Percentiles rank a stretch among this genome's conserved stretches.
Conservation (phyloP, 1,284 basidiomycete genomes). For the Coniferiporia weirii region DNA sequence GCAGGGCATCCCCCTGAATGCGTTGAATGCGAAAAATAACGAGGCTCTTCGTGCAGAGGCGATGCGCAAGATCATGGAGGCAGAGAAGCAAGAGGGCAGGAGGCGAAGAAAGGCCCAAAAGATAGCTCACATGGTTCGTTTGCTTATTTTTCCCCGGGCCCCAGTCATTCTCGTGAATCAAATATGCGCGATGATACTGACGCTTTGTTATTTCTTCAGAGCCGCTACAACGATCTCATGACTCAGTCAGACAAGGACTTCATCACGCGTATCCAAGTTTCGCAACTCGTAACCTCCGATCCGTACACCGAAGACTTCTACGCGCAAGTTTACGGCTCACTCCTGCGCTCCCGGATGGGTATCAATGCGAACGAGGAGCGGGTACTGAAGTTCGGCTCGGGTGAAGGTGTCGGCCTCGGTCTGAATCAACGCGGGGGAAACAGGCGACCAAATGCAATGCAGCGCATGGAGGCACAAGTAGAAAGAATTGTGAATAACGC, state of each 20-base stretch:
- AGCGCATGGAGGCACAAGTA: slow-evolving; percentile 95
- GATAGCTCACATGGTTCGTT: slow-evolving; percentile 76
- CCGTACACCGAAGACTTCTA: slow-evolving; percentile 99
- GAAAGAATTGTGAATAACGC: slow-evolving; percentile 94
- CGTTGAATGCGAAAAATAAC: slow-evolving; percentile 49
- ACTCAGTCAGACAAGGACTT: slow-evolving; percentile 99
- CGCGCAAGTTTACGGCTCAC: slow-evolving; percentile 90
- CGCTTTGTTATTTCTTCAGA: slow-evolving; percentile 39
- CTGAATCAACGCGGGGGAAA: slow-evolving; percentile 59
- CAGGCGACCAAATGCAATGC: slow-evolving; percentile 89
- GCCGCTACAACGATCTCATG: slow-evolving; percentile 97
- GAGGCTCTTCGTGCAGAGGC: slow-evolving; percentile 69
- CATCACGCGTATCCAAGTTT: slow-evolving; percentile 98
- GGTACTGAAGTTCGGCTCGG: slow-evolving; percentile 77
- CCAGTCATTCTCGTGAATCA: slow-evolving; percentile 2
- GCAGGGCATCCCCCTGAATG: slow-evolving; percentile 10
- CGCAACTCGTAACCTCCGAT: slow-evolving; percentile 93
- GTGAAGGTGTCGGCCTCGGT: slow-evolving; percentile 79
- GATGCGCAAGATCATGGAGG: slow-evolving; percentile 82
- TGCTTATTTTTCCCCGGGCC: not conserved
- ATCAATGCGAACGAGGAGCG: slow-evolving; percentile 64
- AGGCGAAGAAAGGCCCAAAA: slow-evolving; percentile 76
- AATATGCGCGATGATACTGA: slow-evolving; percentile 14
- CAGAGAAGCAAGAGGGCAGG: slow-evolving; percentile 81
- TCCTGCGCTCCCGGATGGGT: slow-evolving; percentile 73